A percentile compares a stretch with the other conserved stretches of the same genome.
Evolutionary conservation across 2,329 filamentous ascomycete species (phyloP).

Genomic region (Corinectria fuckeliana): DNA sequence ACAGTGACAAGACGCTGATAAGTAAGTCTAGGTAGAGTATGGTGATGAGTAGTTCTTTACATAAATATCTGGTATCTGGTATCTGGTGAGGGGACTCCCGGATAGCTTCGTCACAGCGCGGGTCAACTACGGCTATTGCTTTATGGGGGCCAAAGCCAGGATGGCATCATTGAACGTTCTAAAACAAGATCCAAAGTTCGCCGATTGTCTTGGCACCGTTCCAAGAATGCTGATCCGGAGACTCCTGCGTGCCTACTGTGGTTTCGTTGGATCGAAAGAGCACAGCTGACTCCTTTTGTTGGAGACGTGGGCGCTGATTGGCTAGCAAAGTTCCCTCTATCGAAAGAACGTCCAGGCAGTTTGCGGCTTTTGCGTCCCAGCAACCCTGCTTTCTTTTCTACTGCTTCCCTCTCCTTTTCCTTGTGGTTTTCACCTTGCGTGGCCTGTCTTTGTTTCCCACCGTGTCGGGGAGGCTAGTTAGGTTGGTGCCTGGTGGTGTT

Average conservation of each 20-base stretch:
- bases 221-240: not conserved
- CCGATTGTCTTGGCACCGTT: not conserved
- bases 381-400: not conserved
- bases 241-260: not conserved
- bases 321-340: constrained; percentile 40
- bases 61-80: too few relatives aligned
- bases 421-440: not conserved
- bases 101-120: too few relatives aligned
- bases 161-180: not conserved
- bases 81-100: too few relatives aligned
- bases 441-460: not conserved
- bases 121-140: too few relatives aligned
- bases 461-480: not conserved
- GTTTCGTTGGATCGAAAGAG: not conserved
- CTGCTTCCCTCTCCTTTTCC: not conserved
- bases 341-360: not conserved
- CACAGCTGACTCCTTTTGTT: constrained; percentile 2
- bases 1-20: too few relatives aligned
- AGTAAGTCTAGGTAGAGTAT: too few relatives aligned
- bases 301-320: constrained; percentile 34
- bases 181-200: not conserved
- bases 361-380: not conserved
- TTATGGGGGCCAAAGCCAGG: too few relatives aligned
- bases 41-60: not conserved
- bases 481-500: not conserved